Evolutionary conservation across 2,329 filamentous ascomycete genomes (phyloP), one percentile per base, ranked within the genome.

Genomic region (Botryotinia calthae): DNA sequence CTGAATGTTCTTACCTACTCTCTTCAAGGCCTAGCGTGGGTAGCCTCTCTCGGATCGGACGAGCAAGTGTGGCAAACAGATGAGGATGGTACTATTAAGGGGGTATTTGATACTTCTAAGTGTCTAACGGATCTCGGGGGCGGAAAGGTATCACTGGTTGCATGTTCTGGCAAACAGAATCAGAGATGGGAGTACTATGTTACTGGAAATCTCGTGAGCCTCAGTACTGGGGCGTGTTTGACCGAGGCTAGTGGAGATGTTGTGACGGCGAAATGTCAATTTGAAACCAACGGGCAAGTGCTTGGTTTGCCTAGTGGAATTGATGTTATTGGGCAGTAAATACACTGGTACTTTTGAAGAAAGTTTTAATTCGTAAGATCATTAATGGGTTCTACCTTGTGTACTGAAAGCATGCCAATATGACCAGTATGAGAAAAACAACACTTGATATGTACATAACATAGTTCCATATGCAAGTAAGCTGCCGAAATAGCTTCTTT

Each of bases 281-380:
- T 80, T 69, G 79, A 81, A 73, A 76, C 77, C 40, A 83, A 86
- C 74, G 82, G 78, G 64, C 85, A 86, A 78, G 85, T 86, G 16
- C 80, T 86, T 76, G 84, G 81, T 20, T 77, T 86, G 54, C 85
- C 85, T 0, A 82, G 82, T 75, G 85, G 85, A 79, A 84, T 77
- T 80, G 79, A 72, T 25, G 73, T 78, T 28, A 42, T 76, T 37
- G 34, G 70, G 22, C 37, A 51, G 31, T 71, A 28, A 65, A 48
- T 1, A 14, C 1, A 40, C 25, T 12, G 48, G 48, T 20, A 25
- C 4, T 22, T 6, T 56, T 40, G 31, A 12, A 28, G 7, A 54
- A 22, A 7, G 9, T 14, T n/a, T 66, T 54, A 37, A 22, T 3
- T 8, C n/a, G 18, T 3, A 7, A 1, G 48, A 10, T 56, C 28